Percentiles rank a stretch among this genome's conserved stretches.
phyloP scores from a whole-genome alignment of 2,329 filamentous ascomycete species.

The Escovopsis weberi region DNA sequence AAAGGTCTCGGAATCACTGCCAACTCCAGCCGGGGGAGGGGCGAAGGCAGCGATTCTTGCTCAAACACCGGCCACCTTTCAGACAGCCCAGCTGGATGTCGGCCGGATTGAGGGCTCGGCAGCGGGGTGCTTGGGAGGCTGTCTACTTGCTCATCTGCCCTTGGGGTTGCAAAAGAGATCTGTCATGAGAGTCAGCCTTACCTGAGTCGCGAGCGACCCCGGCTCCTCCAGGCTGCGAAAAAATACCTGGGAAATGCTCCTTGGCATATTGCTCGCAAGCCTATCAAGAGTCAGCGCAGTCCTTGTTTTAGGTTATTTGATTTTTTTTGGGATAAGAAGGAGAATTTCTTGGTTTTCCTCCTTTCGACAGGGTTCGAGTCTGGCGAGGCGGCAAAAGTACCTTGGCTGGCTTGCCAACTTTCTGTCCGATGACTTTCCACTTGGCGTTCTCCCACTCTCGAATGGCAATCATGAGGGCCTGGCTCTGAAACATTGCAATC shows the following conservation, averaged over 20 bases:
- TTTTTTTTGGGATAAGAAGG: not conserved
- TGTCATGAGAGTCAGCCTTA: slow-evolving; percentile 17
- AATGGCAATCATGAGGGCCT: slow-evolving; percentile 77
- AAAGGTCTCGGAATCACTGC: not conserved
- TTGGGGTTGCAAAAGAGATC: slow-evolving; percentile 25
- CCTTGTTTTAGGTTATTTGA: not conserved
- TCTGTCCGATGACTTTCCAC: slow-evolving; percentile 94
- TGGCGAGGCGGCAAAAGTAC: slow-evolving; percentile 9
- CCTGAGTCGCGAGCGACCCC: slow-evolving; percentile 5
- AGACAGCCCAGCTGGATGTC: slow-evolving; percentile 1
- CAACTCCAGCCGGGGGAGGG: not conserved
- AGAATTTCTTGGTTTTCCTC: slow-evolving; percentile 4
- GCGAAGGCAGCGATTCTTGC: not conserved
- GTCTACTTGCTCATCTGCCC: slow-evolving; percentile 17
- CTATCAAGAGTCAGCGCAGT: slow-evolving; percentile 6
- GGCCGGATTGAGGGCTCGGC: slow-evolving; percentile 1
- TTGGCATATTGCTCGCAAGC: slow-evolving; percentile 74
- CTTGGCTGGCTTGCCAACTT: slow-evolving; percentile 96
- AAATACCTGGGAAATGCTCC: slow-evolving; percentile 62
- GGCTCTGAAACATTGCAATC: slow-evolving; percentile 36
- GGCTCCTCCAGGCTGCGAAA: slow-evolving; percentile 8
- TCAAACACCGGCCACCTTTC: not conserved
- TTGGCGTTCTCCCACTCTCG: slow-evolving; percentile 98
- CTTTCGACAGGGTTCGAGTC: not conserved
- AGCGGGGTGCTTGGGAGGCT: slow-evolving; percentile 1